Conservation (phyloP, 768 basidiomycete genomes). For the Trametes villosa region DNA sequence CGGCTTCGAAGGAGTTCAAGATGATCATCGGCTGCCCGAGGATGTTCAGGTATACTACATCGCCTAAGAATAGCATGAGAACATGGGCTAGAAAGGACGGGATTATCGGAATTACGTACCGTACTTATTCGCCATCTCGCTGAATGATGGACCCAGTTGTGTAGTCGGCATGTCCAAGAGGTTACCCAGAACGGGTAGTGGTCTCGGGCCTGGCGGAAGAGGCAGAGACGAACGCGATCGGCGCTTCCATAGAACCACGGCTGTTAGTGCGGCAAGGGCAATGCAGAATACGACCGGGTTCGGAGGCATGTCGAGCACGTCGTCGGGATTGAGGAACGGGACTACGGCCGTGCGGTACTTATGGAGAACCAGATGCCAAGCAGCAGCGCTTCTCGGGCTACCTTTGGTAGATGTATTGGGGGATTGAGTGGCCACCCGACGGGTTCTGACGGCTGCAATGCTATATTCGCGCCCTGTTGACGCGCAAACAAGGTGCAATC, state of each 20-base stretch:
- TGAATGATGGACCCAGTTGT: conserved; percentile 14
- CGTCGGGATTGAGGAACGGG: no score
- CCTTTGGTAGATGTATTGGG: no score
- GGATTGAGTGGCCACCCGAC: no score
- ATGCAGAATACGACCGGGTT: neutral
- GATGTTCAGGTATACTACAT: conserved; percentile 24
- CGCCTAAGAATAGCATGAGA: conserved; percentile 16
- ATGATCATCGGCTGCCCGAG: conserved; percentile 27
- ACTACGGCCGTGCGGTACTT: no score
- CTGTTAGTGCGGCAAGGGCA: neutral
- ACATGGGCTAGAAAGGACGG: neutral
- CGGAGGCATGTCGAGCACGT: neutral
- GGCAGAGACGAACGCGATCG: neutral
- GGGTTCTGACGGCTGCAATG: no score
- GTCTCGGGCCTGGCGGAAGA: conserved; percentile 32
- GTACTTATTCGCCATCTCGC: neutral
- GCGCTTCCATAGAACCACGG: neutral
- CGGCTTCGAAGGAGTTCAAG: conserved; percentile 25
- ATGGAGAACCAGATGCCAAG: no score
- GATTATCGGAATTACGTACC: conserved; percentile 2
- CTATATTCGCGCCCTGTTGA: no score
- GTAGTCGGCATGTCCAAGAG: conserved; percentile 28
- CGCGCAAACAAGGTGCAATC: no score
- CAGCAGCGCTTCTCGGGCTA: no score
- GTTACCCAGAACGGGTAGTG: conserved; percentile 31